Base-by-base conservation (phyloP, 257 asterid genomes). In the Salvia splendens region DNA sequence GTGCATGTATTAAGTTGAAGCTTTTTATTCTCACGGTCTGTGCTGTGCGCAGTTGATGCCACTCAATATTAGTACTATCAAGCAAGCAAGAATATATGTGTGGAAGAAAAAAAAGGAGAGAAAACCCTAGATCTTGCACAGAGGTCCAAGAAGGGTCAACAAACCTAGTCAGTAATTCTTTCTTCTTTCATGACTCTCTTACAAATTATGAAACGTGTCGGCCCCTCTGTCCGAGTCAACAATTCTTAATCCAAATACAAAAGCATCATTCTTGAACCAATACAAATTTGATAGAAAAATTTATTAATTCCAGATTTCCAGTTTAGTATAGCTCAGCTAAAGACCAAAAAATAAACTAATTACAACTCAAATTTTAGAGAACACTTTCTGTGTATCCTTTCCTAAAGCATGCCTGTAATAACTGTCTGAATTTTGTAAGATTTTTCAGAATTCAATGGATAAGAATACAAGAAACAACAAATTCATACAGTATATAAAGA, bases 71-170 rank as follows among this genome's bases (percentile, higher is more conserved):
- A 17, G 20, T 17, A n/a, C n/a, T n/a, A 12, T 60, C 41, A 78
- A 69, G 61, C 76, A 77, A 35, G 47, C 33, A 24, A 15, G 7
- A 1, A 36, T 58, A 5, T 56, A 15, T 64, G 12, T 56, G 32
- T 64, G 17, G n/a, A 3, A 4, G 4, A 4, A 68, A 24, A 24
- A 24, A 24, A 24, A 41, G 61, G 67, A 72, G 77, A 64, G 77
- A 80, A 76, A 86, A 83, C 95, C 97, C 96, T 91, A 91, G 92
- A 83, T 88, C 82, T 86, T 82, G 83, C 87, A 72, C 85, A 83
- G 85, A 72, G 88, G 84, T 82, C 83, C 81, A 82, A 79, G 74
- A 69, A 47, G 46, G 71, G 63, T 58, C 46, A 75, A 64, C 72
- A 48, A 62, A 81, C 80, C 82, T 83, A 42, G 72, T 74, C 78